Evolutionary conservation across 1,284 basidiomycete genomes (phyloP).

Genomic region (Kwoniella shivajii): DNA sequence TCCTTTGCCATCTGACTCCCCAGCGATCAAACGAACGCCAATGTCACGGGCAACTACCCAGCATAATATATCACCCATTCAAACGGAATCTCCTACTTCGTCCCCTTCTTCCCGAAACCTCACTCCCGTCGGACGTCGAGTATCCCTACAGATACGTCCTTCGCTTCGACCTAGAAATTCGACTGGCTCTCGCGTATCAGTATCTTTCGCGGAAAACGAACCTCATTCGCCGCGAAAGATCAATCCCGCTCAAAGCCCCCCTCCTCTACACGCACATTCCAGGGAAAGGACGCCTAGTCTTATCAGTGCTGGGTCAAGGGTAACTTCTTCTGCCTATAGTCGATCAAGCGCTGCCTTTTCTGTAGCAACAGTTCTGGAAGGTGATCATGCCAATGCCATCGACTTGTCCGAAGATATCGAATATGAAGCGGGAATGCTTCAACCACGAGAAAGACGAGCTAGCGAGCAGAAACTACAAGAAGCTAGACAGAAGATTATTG

Average conservation of each 20-base stretch:
- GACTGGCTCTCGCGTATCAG: constrained; percentile 26
- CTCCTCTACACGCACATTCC: constrained; percentile 19
- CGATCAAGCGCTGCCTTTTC: constrained; percentile 40
- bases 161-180: constrained; percentile 26
- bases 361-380: constrained; percentile 31
- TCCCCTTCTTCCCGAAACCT: constrained; percentile 16
- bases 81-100: constrained; percentile 21
- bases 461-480: constrained; percentile 47
- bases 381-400: constrained; percentile 22
- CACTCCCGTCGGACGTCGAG: constrained; percentile 15
- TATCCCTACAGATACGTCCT: constrained; percentile 16
- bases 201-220: constrained; percentile 33
- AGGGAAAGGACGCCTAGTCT: constrained; percentile 48
- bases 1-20: not conserved
- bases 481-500: constrained; percentile 45
- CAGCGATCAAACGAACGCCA: constrained; percentile 9
- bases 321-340: constrained; percentile 39
- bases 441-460: constrained; percentile 28
- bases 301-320: constrained; percentile 38
- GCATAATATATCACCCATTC: constrained; percentile 23
- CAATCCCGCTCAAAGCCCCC: not conserved
- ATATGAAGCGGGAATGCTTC: not conserved
- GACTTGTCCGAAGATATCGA: constrained; percentile 30
- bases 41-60: constrained; percentile 24
- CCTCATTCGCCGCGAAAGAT: constrained; percentile 2